These are phyloP conservation scores for Artemisia tridentata DNA, from an alignment of 129 eudicot genomes.

Conservation along the genomic window DNA sequence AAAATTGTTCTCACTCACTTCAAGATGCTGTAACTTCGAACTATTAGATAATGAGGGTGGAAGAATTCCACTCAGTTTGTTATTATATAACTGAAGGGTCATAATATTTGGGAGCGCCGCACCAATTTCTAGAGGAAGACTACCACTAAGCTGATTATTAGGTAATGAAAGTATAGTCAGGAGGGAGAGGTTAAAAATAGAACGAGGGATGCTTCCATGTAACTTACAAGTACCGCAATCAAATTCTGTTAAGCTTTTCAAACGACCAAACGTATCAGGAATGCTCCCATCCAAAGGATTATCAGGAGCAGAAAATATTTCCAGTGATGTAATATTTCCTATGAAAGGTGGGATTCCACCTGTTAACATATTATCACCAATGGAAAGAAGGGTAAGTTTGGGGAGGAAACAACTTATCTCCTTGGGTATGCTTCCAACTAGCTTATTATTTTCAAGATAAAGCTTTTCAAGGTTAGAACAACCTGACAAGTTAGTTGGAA, in stretches of 20 bases:
- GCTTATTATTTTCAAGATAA: background rate
- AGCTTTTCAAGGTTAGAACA: conserved; percentile 15
- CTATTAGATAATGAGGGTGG: conserved; percentile 23
- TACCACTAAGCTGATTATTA: background rate
- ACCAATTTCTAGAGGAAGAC: background rate
- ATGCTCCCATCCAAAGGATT: conserved; percentile 23
- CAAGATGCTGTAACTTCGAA: background rate
- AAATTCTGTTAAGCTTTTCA: background rate
- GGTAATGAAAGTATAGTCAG: background rate
- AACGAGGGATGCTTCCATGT: conserved; percentile 19
- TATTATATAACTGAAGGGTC: background rate
- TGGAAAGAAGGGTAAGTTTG: too few relatives aligned
- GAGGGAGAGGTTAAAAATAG: conserved; percentile 10
- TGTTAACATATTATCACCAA: background rate
- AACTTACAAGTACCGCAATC: background rate
- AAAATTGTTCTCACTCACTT: conserved; percentile 3
- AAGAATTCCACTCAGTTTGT: conserved; percentile 16
- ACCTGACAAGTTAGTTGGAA: background rate
- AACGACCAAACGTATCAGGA: background rate
- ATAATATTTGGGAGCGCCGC: background rate
- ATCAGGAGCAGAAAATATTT: too few relatives aligned
- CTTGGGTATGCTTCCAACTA: conserved; percentile 22
- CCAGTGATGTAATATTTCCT: too few relatives aligned
- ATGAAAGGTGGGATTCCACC: background rate
- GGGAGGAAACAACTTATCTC: too few relatives aligned